Conservation (phyloP, 225 moss, liverwort and hornwort genomes). For the Ulota crispa region DNA sequence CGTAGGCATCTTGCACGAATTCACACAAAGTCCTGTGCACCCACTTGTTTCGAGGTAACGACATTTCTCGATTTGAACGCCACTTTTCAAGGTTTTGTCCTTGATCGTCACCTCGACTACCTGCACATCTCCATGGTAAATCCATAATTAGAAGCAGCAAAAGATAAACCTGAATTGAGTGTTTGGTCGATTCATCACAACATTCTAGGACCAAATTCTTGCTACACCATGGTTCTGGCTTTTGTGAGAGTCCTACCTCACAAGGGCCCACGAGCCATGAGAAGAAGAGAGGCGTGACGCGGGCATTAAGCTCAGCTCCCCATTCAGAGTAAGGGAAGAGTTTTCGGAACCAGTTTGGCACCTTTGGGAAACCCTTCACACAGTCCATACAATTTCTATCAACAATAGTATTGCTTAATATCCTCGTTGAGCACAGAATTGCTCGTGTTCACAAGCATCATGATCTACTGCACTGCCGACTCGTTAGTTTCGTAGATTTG, state of each 20-base stretch:
- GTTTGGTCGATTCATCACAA: neutral
- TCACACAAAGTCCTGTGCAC: slow-evolving; percentile 90
- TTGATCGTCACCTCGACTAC: slow-evolving; percentile 67
- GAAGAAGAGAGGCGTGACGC: slow-evolving; percentile 89
- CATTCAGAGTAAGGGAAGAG: slow-evolving; percentile 90
- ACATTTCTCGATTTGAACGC: slow-evolving; percentile 87
- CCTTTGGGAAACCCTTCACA: slow-evolving; percentile 81
- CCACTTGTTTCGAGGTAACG: slow-evolving; percentile 91
- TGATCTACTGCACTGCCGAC: neutral
- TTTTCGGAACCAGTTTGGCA: slow-evolving; percentile 85
- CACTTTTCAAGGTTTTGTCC: slow-evolving; percentile 60
- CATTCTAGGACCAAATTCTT: neutral
- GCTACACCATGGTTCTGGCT: neutral
- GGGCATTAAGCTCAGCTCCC: slow-evolving; percentile 90
- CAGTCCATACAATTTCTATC: neutral
- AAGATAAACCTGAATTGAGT: neutral
- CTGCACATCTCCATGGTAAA: slow-evolving; percentile 41
- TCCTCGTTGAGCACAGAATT: neutral
- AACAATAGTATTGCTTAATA: neutral
- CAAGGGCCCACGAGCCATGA: slow-evolving; percentile 96
- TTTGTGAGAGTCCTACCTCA: slow-evolving; percentile 45
- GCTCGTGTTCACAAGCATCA: neutral
- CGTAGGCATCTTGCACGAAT: slow-evolving; percentile 95
- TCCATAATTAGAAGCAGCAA: neutral
- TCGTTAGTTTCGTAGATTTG: neutral